These are phyloP conservation scores for Lycium barbarum DNA, from an alignment of 257 asterid species.

Conservation along the genomic window DNA sequence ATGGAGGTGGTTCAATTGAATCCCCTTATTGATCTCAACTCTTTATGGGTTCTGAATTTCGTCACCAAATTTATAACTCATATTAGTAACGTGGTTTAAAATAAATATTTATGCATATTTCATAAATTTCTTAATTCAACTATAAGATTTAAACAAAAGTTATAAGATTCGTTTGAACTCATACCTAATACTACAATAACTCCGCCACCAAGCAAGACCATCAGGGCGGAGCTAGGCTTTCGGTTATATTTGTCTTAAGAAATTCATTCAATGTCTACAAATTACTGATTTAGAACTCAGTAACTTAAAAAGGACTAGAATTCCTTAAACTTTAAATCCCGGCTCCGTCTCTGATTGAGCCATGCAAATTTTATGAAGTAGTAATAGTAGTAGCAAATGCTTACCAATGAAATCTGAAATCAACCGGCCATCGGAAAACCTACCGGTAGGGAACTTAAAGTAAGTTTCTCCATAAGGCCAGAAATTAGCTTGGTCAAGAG, in stretches of 20 bases:
- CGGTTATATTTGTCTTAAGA: not conserved
- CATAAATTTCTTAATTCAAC: no score
- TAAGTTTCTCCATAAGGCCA: slow-evolving; percentile 66
- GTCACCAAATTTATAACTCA: not conserved
- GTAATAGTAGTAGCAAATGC: not conserved
- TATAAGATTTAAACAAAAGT: no score
- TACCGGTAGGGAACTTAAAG: slow-evolving; percentile 66
- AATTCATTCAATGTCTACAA: not conserved
- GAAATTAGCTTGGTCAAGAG: slow-evolving; percentile 71
- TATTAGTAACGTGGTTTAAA: not conserved
- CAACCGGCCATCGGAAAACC: slow-evolving; percentile 83
- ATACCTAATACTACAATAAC: not conserved
- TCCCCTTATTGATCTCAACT: not conserved
- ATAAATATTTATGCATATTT: not conserved
- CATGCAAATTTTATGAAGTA: no score
- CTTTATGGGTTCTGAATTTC: not conserved
- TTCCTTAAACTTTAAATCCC: not conserved
- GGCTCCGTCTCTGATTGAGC: not conserved
- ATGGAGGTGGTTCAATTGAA: not conserved
- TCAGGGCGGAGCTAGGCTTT: not conserved
- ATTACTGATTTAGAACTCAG: not conserved
- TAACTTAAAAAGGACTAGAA: not conserved
- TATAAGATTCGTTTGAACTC: not conserved
- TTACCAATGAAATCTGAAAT: slow-evolving; percentile 71
- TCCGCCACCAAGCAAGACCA: not conserved